A percentile compares a stretch with the other conserved stretches of the same genome.
Conservation (phyloP, 306 rosid species). For the Phaseolus lunatus region DNA sequence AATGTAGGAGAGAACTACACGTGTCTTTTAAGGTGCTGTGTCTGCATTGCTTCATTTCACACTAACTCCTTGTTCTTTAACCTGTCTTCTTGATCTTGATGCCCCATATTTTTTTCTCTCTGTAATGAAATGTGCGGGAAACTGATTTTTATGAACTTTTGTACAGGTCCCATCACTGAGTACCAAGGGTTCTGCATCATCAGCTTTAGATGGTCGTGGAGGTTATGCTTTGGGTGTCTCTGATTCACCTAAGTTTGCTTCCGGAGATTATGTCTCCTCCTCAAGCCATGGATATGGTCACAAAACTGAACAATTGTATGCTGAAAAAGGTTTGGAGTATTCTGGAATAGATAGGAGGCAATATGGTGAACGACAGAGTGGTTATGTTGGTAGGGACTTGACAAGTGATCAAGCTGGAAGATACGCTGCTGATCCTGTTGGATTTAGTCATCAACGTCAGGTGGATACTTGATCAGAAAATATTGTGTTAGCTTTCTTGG, state of each 20-base stretch:
- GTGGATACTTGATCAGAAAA: constrained; percentile 50
- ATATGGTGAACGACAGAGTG: constrained; percentile 83
- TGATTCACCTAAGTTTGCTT: constrained; percentile 84
- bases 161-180: constrained; percentile 67
- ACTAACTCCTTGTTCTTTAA: background rate
- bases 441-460: constrained; percentile 84
- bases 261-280: constrained; percentile 79
- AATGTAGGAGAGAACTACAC: background rate
- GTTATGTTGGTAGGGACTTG: constrained; percentile 79
- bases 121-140: background rate
- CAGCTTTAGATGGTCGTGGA: constrained; percentile 82
- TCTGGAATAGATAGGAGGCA: constrained; percentile 85
- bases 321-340: constrained; percentile 86
- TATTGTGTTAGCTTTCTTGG: constrained; percentile 31
- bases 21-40: background rate
- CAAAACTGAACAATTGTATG: constrained; percentile 77
- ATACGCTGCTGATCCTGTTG: constrained; percentile 76
- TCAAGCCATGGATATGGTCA: constrained; percentile 85
- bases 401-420: constrained; percentile 76
- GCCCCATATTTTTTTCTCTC: background rate
- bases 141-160: background rate
- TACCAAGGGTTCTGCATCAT: constrained; percentile 72
- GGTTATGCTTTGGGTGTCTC: constrained; percentile 69
- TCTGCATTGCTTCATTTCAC: background rate
- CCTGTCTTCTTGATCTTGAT: constrained; percentile 7